A percentile compares a stretch with the other conserved stretches of the same genome.
Evolutionary conservation across 1,284 basidiomycete species (phyloP).

Genomic region (Rhodofomes roseus): DNA sequence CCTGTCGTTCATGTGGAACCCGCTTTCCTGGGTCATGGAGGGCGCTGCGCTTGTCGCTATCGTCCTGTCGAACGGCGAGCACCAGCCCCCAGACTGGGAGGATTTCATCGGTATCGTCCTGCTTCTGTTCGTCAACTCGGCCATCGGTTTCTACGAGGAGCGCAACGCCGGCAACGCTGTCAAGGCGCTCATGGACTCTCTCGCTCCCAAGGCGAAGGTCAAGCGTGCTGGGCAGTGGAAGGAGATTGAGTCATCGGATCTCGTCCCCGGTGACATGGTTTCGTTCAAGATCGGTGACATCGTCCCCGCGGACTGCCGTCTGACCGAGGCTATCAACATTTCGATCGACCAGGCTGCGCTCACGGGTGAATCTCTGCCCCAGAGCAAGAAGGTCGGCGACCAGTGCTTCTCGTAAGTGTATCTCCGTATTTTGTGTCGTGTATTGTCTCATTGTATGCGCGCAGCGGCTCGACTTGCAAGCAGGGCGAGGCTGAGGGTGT

Average conservation of each 20-base stretch:
- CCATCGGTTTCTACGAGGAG: slow-evolving; percentile 98
- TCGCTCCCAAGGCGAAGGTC: slow-evolving; percentile 94
- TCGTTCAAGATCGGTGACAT: slow-evolving; percentile 98
- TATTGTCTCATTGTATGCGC: slow-evolving; percentile 2
- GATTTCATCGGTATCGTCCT: slow-evolving; percentile 97
- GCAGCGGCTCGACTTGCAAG: slow-evolving; percentile 91
- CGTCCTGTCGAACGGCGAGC: slow-evolving; percentile 90
- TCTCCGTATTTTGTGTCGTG: slow-evolving; percentile 7
- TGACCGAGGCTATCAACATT: slow-evolving; percentile 92
- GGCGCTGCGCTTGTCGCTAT: slow-evolving; percentile 96
- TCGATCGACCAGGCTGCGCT: slow-evolving; percentile 96
- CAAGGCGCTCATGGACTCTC: slow-evolving; percentile 98
- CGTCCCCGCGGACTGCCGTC: slow-evolving; percentile 93
- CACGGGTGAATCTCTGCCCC: slow-evolving; percentile 93
- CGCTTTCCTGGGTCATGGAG: slow-evolving; percentile 99
- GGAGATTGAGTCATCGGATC: slow-evolving; percentile 84
- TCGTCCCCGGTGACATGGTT: slow-evolving; percentile 93
- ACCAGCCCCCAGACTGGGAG: slow-evolving; percentile 88
- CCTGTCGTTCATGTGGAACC: slow-evolving; percentile 98
- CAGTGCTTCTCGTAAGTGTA: slow-evolving; percentile 89
- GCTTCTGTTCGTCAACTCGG: slow-evolving; percentile 91
- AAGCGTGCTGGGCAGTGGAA: slow-evolving; percentile 81
- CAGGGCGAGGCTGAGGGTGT: slow-evolving; percentile 97
- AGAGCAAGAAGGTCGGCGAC: slow-evolving; percentile 87
- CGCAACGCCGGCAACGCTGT: slow-evolving; percentile 96